Percentiles rank a stretch among this genome's conserved stretches.
Evolutionary conservation across 2,329 filamentous ascomycete genomes (phyloP).

Genomic region (Chaetomium globosum): DNA sequence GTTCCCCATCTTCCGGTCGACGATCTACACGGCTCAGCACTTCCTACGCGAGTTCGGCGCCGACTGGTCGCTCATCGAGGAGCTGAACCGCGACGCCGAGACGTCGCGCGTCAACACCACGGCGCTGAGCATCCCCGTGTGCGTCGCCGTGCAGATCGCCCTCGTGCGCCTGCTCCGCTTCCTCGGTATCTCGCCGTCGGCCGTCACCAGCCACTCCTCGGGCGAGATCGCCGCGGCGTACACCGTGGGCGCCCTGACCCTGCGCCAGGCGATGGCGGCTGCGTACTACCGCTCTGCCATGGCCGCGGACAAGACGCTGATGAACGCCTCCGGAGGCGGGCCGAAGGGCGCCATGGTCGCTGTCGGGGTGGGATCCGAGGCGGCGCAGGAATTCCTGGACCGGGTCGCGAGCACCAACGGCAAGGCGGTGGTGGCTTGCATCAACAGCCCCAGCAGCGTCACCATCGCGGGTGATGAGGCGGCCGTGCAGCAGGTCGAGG

Average conservation of each 20-base stretch:
- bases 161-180: slow-evolving; percentile 42
- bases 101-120: slow-evolving; percentile 35
- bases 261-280: slow-evolving; percentile 40
- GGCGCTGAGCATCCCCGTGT: slow-evolving; percentile 40
- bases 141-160: slow-evolving; percentile 43
- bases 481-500: slow-evolving; percentile 37
- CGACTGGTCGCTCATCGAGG: not conserved
- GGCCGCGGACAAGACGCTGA: not conserved
- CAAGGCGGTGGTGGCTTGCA: slow-evolving; percentile 38
- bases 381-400: slow-evolving; percentile 31
- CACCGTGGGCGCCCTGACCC: slow-evolving; percentile 36
- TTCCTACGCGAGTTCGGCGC: not conserved
- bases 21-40: not conserved
- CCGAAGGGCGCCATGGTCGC: slow-evolving; percentile 38
- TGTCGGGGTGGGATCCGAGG: slow-evolving; percentile 36
- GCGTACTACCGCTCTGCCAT: slow-evolving; percentile 41
- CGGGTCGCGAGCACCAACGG: slow-evolving; percentile 30
- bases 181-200: slow-evolving; percentile 37
- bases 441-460: slow-evolving; percentile 41
- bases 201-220: slow-evolving; percentile 43
- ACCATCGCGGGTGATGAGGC: slow-evolving; percentile 39
- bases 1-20: not conserved
- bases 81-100: slow-evolving; percentile 17
- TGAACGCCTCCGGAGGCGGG: slow-evolving; percentile 23
- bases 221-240: slow-evolving; percentile 46